Conservation (phyloP, 2,329 filamentous ascomycete species). For the Penicillium polonicum region DNA sequence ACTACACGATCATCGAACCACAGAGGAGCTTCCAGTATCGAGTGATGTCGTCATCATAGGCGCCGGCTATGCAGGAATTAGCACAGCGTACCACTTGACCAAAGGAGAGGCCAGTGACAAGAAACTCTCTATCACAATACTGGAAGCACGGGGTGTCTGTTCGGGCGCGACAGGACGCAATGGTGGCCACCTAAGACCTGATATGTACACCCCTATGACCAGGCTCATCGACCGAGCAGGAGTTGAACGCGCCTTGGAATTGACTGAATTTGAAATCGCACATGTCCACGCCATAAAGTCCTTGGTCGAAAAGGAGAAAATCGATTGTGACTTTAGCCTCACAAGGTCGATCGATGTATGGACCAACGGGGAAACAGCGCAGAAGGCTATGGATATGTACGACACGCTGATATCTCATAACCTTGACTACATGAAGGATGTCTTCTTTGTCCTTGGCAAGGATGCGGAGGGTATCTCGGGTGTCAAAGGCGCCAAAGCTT, state of each 20-base stretch:
- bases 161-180: constrained; percentile 49
- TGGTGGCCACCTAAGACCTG: constrained; percentile 48
- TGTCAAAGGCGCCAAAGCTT: constrained; percentile 42
- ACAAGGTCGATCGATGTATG: constrained; percentile 46
- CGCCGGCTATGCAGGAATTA: constrained; percentile 49
- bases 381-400: constrained; percentile 29
- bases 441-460: constrained; percentile 27
- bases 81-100: constrained; percentile 46
- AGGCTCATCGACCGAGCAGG: constrained; percentile 40
- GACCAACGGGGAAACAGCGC: constrained; percentile 36
- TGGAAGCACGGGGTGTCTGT: constrained; percentile 45
- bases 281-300: constrained; percentile 46
- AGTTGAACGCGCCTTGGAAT: constrained; percentile 31
- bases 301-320: constrained; percentile 42
- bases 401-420: constrained; percentile 32
- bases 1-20: constrained; percentile 43
- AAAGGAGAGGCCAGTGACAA: constrained; percentile 18
- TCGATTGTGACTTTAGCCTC: constrained; percentile 48
- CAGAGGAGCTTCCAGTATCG: constrained; percentile 39
- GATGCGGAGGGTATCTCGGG: constrained; percentile 39
- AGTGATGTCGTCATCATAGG: constrained; percentile 51
- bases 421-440: constrained; percentile 35
- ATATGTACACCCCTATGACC: constrained; percentile 44
- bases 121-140: constrained; percentile 35
- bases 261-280: constrained; percentile 44